Base-by-base conservation (phyloP, 176 grass and related monocot genomes). In the Carex pumila region DNA sequence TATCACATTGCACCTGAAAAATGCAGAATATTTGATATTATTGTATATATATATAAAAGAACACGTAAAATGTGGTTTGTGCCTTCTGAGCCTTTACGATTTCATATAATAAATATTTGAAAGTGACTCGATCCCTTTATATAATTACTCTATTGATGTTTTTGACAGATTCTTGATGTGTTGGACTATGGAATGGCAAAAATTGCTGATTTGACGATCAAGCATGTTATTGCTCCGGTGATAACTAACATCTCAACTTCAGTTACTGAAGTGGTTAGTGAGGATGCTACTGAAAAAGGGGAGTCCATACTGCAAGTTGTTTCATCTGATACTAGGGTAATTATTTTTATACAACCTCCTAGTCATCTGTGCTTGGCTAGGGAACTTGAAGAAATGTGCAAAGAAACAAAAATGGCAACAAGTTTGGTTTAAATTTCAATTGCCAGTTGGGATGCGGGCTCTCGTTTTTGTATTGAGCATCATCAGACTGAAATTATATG, bases 101-200 rank as follows among this genome's bases (percentile, higher is more conserved):
- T 62, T 32, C 3, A 52, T 49, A 81, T 53, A 73, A 17, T 45
- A 12, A 31, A 85, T 58, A 19, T 62, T 50, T 22, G 45, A 18
- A 32, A 65, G 12, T 61, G 22, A 30, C 73, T 6, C 3, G 21
- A 58, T 83, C 8, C 57, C 39, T 84, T 53, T 68, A 80, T 55
- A 57, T 79, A 21, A 9, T 88, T 77, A 80, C 12, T 87, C 50
- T 58, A 81, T 25, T 47, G 53, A 54, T 80, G 10, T 87, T 45
- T 77, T 65, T 81, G 80, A 55, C 89, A 98, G 95, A 85, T 90
- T 81, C 75, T 93, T 63, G 88, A 85, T 85, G 88, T 85, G 45
- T 60, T 98, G 78, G 92, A 90, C 49, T 95, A 98, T 95, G 95
- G 95, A 73, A 88, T 98, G 85, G 88, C 88, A 86, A 95, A 90